phyloP scores from a whole-genome alignment of 352 stramenopile genomes.

The Phytophthora fragariae region DNA sequence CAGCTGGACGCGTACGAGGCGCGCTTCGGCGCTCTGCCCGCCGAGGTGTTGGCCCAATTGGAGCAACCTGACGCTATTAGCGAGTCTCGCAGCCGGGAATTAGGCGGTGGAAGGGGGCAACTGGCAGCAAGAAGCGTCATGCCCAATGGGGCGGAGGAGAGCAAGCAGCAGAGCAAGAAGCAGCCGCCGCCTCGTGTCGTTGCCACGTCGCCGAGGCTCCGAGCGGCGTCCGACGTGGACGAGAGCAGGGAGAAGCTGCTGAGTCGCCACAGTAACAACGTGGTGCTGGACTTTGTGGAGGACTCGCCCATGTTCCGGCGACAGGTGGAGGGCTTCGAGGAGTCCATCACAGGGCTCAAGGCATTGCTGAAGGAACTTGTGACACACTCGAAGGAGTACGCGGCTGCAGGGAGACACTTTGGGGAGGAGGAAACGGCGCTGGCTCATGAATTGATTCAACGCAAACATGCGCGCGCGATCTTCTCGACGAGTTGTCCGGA shows the following conservation, averaged over 20 bases:
- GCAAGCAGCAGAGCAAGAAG: conserved; percentile 17
- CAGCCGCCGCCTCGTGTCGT: conserved; percentile 11
- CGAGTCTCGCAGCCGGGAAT: conserved; percentile 29
- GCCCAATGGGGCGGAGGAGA: conserved; percentile 2
- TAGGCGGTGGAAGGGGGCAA: conserved; percentile 24
- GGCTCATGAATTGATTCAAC: conserved; percentile 74
- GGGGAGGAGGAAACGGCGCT: conserved; percentile 77
- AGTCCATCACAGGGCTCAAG: conserved; percentile 71
- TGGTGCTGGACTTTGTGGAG: conserved; percentile 87
- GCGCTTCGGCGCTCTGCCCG: conserved; percentile 60
- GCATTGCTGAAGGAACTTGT: conserved; percentile 78
- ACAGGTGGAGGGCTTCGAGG: conserved; percentile 83
- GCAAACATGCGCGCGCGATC: conserved; percentile 84
- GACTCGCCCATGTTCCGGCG: conserved; percentile 89
- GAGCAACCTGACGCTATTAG: conserved; percentile 23
- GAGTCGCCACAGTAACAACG: conserved; percentile 68
- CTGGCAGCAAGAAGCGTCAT: conserved; percentile 13
- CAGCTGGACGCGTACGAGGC: conserved; percentile 68
- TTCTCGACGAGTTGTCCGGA: conserved; percentile 85
- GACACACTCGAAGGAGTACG: conserved; percentile 80
- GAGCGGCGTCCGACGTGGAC: conserved; percentile 17
- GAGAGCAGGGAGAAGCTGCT: conserved; percentile 19
- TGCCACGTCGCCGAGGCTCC: conserved; percentile 18
- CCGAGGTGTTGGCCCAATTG: conserved; percentile 38
- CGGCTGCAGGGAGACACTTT: conserved; percentile 64